Base-by-base conservation (phyloP, 495 filamentous ascomycete species). In the Bacidia gigantensis region DNA sequence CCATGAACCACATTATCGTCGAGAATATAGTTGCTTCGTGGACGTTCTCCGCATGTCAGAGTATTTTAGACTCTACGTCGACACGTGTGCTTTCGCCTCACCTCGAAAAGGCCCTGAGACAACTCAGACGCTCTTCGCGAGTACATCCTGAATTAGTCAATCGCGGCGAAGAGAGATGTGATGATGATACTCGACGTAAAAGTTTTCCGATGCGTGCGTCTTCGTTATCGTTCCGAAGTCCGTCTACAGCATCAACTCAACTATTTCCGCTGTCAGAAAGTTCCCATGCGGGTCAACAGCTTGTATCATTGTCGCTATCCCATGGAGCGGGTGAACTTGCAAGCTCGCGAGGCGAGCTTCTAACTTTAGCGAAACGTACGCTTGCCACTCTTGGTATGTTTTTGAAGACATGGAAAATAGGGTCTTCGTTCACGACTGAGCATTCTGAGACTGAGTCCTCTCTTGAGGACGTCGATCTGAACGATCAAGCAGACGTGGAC, bases 21-120 rank as follows among this genome's bases (percentile, higher is more conserved):
- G 84, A 89, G 59, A 88, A 92, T 58, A 61, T 96, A 3, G 81
- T 95, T 9, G 81, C 81, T 3, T 88, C 87, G 0, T 96, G 90
- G 77, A 83, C 79, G 9, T 95, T 87, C 62, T 80, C 84, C 23
- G 82, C 85, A 22, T 74, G 82, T 9, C 79, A 84, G 58, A 84
- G 89, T 56, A 78, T 95, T 21, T 69, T 95, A 3, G 74, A 78
- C 7, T 84, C 87, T 59, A 94, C 86, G 0, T 76, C 75, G 2
- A 86, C 85, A 5, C 79, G 81, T 35, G 70, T 77, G 3, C 68
- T 87, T 17, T 29, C 46, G 11, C 11, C 35, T 23, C 56, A 57
- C 26, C 50, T 59, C 41, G 45, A 55, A 24, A 46, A 56, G 11
- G 41, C 58, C 5, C 43, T 61, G 22, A 49, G 45, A 26, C 57